Evolutionary conservation across 306 rosid genomes (phyloP).

Genomic region (Prunus davidiana): DNA sequence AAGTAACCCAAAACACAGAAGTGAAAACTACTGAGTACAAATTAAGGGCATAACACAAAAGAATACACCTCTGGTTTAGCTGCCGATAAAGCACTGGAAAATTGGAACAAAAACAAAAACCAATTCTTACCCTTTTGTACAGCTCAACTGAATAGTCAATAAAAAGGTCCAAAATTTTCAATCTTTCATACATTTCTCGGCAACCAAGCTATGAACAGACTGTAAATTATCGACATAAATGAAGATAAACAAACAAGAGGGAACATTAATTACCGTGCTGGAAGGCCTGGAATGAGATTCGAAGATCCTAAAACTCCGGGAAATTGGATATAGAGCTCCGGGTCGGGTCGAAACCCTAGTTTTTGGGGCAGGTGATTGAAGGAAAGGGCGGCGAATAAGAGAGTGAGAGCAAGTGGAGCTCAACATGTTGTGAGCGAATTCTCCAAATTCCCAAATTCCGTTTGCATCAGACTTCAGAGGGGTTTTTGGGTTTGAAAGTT

Average conservation of each 20-base stretch:
- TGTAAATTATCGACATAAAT: not conserved
- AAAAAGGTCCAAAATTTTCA: not conserved
- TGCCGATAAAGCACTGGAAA: not conserved
- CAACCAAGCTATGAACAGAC: not conserved
- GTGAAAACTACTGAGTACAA: not conserved
- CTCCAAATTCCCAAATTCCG: constrained; percentile 13
- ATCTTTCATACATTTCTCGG: not conserved
- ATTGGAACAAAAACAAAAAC: not conserved
- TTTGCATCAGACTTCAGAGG: constrained; percentile 21
- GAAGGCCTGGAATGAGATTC: constrained; percentile 43
- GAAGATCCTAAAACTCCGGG: constrained; percentile 55
- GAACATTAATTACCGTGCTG: constrained; percentile 30
- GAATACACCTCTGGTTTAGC: not conserved
- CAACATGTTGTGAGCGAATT: constrained; percentile 51
- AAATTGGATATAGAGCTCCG: constrained; percentile 27
- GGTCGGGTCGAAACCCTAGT: constrained; percentile 45
- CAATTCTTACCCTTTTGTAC: not conserved
- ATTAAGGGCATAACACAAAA: not conserved
- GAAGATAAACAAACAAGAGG: not conserved
- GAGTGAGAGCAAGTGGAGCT: constrained; percentile 53
- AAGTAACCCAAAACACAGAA: constrained; percentile 1
- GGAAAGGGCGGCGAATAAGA: constrained; percentile 47
- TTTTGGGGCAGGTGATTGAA: constrained; percentile 31
- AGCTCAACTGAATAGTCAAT: not conserved
- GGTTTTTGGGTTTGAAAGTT: not conserved